A percentile compares a stretch with the other conserved stretches of the same genome.
Evolutionary conservation across 306 rosid genomes (phyloP).

Genomic region (Cucurbita pepo): DNA sequence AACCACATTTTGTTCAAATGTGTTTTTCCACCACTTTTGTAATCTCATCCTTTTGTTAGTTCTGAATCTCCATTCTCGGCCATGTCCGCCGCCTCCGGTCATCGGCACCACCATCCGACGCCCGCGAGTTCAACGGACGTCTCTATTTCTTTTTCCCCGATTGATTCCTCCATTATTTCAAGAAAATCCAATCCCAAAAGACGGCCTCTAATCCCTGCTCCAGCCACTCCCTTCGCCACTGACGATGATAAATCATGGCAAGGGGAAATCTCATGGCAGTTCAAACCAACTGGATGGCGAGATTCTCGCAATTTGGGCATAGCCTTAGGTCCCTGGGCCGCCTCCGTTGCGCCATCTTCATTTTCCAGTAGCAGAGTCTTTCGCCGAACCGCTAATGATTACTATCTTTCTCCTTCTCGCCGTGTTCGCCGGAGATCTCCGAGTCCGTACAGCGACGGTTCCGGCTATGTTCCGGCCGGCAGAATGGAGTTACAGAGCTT

Average conservation of each 20-base stretch:
- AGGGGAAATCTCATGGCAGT: constrained; percentile 68
- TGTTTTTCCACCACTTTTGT: not conserved
- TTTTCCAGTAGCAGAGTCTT: constrained; percentile 17
- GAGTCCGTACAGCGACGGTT: constrained; percentile 8
- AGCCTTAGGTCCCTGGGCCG: constrained; percentile 53
- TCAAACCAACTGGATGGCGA: constrained; percentile 38
- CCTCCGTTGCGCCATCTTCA: constrained; percentile 11
- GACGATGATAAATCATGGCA: constrained; percentile 65
- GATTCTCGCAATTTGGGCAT: constrained; percentile 32
- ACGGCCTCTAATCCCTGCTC: constrained; percentile 15
- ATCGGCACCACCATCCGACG: constrained; percentile 17
- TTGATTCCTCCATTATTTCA: constrained; percentile 10
- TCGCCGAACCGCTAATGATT: constrained; percentile 45
- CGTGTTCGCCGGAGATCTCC: constrained; percentile 9
- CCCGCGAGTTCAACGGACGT: constrained; percentile 20
- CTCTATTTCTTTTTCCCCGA: constrained; percentile 28
- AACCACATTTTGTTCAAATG: not conserved
- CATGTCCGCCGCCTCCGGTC: constrained; percentile 32
- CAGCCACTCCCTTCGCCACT: constrained; percentile 49
- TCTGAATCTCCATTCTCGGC: constrained; percentile 17
- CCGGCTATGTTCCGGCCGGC: constrained; percentile 5
- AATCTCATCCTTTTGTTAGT: not conserved
- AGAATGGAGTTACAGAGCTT: constrained; percentile 71
- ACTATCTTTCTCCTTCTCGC: constrained; percentile 37
- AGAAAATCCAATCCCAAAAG: constrained; percentile 7